Evolutionary conservation across 2,329 filamentous ascomycete species (phyloP), one percentile per base, ranked within the genome.

Genomic region (Fusarium setosum): DNA sequence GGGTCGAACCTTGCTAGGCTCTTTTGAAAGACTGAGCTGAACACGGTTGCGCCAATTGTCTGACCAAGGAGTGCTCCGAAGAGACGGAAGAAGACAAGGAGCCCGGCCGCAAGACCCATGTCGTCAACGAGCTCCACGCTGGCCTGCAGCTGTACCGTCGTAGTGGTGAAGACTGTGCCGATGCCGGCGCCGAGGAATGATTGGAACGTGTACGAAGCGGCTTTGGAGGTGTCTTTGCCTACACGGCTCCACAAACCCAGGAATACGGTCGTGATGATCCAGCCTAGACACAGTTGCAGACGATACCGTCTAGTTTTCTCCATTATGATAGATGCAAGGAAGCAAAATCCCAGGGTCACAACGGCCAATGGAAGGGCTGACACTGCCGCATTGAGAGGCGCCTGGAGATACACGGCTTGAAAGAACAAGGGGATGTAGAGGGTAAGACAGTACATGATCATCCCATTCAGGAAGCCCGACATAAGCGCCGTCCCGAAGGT

Each of bases 41-140:
- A 80, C 1, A 75, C 67, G 2, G 74, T 75, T 8, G 78, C 74
- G 5, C 68, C 67, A 17, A 79, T 67, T 0, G 79, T 67, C 2
- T 79, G 73, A 2, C 79, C 78, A 5, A 80, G 54, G 3, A 81
- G 69, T 3, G 69, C 74, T 2, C 79, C 79, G 37, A 81, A 73
- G 0, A 80, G 65, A 3, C 79, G 76, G 42, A 79, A 73, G 1
- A 73, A 69, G 2, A 77, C 56, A 4, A 80, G 56, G 0, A 77
- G 63, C 0, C 78, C 78, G 26, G 74, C 68, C 0, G 76, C 75
- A 11, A 79, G 67, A 8, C 77, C 78, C 6, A 54, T 65, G 42
- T 80, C 78, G 35, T 80, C 72, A 5, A 75, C 73, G 10, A 61
- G 51, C 6, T 63, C 44, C 15, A 72, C 73, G 41, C 74, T 79